phyloP scores from a whole-genome alignment of 768 basidiomycete species.

The Suillus tomentosus region DNA sequence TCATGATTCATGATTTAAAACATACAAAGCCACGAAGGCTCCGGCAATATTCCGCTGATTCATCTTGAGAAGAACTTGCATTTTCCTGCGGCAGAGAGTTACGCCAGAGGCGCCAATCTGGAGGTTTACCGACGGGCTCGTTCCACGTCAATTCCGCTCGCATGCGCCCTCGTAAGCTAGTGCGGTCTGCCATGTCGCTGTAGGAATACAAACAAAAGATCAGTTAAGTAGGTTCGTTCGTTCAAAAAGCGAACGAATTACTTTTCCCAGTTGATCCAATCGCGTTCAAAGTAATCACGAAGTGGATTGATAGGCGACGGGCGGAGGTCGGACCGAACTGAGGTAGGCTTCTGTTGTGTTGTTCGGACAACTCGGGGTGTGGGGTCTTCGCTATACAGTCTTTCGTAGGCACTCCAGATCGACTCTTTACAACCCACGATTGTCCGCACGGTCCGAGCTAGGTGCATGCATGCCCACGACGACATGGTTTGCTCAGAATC shows the following conservation, averaged over 20 bases:
- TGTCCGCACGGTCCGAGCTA: constrained; percentile 58
- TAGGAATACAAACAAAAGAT: constrained; percentile 8
- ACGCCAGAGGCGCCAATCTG: constrained; percentile 59
- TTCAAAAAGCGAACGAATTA: constrained; percentile 33
- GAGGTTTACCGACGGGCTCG: constrained; percentile 47
- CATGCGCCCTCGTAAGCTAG: constrained; percentile 56
- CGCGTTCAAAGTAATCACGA: constrained; percentile 63
- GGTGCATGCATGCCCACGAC: constrained; percentile 62
- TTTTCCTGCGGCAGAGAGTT: constrained; percentile 23
- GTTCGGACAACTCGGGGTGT: constrained; percentile 41
- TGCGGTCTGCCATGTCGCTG: constrained; percentile 79
- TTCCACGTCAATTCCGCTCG: constrained; percentile 51
- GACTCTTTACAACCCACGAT: constrained; percentile 68
- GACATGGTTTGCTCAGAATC: constrained; percentile 36
- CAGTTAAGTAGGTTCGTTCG: constrained; percentile 13
- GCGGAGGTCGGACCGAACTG: constrained; percentile 16
- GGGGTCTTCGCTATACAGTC: constrained; percentile 42
- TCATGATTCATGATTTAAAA: constrained; percentile 37
- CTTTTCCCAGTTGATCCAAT: constrained; percentile 74
- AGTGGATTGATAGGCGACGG: constrained; percentile 35
- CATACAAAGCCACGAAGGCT: constrained; percentile 57
- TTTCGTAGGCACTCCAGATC: constrained; percentile 64
- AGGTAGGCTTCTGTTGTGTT: constrained; percentile 30
- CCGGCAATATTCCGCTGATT: constrained; percentile 36
- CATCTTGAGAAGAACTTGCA: constrained; percentile 22